These are phyloP conservation scores for Davidsoniella eucalypti DNA, from an alignment of 2,329 filamentous ascomycete genomes.

Conservation along the genomic window DNA sequence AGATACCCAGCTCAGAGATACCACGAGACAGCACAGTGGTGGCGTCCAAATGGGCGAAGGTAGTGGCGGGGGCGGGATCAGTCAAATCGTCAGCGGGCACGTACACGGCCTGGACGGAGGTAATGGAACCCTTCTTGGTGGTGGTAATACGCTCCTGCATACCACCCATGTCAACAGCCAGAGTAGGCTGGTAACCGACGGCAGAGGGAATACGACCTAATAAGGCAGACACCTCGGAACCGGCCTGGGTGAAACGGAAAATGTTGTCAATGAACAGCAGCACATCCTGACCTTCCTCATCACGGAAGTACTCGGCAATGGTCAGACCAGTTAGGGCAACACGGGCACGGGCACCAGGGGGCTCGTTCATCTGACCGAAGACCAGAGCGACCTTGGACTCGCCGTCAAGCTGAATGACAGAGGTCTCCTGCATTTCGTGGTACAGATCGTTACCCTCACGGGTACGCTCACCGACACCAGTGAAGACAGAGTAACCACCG, in stretches of 20 bases:
- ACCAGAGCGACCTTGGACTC: slow-evolving; percentile 99
- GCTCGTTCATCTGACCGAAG: slow-evolving; percentile 99
- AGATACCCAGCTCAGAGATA: slow-evolving; percentile 99
- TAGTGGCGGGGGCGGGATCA: slow-evolving; percentile 97
- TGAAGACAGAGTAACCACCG: slow-evolving; percentile 99
- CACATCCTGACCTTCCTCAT: slow-evolving; percentile 74
- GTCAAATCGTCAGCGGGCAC: slow-evolving; percentile 99
- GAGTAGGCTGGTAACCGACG: slow-evolving; percentile 98
- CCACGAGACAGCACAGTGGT: slow-evolving; percentile 99
- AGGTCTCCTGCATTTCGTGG: slow-evolving; percentile 99
- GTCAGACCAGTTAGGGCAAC: slow-evolving; percentile 86
- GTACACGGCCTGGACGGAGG: slow-evolving; percentile 99
- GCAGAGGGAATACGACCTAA: slow-evolving; percentile 99
- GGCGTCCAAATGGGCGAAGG: slow-evolving; percentile 99
- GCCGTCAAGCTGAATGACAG: slow-evolving; percentile 97
- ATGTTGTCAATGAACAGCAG: slow-evolving; percentile 99
- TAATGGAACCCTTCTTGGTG: slow-evolving; percentile 98
- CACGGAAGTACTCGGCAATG: slow-evolving; percentile 69
- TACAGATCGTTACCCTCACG: slow-evolving; percentile 99
- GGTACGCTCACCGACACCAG: slow-evolving; percentile 99
- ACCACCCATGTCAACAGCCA: slow-evolving; percentile 95
- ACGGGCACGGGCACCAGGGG: slow-evolving; percentile 98
- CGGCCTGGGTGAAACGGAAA: slow-evolving; percentile 98
- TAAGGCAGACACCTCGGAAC: slow-evolving; percentile 99
- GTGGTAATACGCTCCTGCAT: slow-evolving; percentile 99